Evolutionary conservation across 768 basidiomycete genomes (phyloP).

Genomic region (Boletus sensibilis): DNA sequence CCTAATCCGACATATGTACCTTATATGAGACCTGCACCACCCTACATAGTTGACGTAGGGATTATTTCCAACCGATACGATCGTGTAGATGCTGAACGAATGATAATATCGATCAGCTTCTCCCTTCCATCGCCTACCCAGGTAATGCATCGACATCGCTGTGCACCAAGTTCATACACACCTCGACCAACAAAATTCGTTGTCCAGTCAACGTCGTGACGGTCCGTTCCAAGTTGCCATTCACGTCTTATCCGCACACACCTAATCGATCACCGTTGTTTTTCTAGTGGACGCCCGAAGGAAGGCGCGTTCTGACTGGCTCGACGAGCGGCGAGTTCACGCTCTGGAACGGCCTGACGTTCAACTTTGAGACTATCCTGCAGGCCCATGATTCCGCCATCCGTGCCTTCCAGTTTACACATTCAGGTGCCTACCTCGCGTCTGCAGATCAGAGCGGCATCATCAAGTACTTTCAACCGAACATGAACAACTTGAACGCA

Average conservation of each 20-base stretch:
- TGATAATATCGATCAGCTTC: slow-evolving; percentile 54
- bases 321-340: slow-evolving; percentile 98
- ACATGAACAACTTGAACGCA: slow-evolving; percentile 97
- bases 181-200: slow-evolving; percentile 96
- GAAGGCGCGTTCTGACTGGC: slow-evolving; percentile 87
- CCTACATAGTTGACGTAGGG: slow-evolving; percentile 86
- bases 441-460: slow-evolving; percentile 91
- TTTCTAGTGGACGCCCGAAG: slow-evolving; percentile 94
- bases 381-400: slow-evolving; percentile 97
- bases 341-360: slow-evolving; percentile 97
- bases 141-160: slow-evolving; percentile 90
- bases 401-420: slow-evolving; percentile 85
- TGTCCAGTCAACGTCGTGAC: slow-evolving; percentile 96
- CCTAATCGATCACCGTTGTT: slow-evolving; percentile 1
- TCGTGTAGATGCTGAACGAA: slow-evolving; percentile 25
- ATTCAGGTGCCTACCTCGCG: slow-evolving; percentile 89
- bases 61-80: slow-evolving; percentile 13
- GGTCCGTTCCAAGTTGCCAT: slow-evolving; percentile 48
- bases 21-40: slow-evolving; percentile 78
- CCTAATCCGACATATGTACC: slow-evolving; percentile 77
- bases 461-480: slow-evolving; percentile 98
- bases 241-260: not conserved
- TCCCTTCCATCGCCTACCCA: slow-evolving; percentile 91
- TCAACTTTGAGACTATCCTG: slow-evolving; percentile 99
- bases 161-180: slow-evolving; percentile 97